Base-by-base conservation (phyloP, 371 early-diverging fungal species). In the Syncephalis plumigaleata region DNA sequence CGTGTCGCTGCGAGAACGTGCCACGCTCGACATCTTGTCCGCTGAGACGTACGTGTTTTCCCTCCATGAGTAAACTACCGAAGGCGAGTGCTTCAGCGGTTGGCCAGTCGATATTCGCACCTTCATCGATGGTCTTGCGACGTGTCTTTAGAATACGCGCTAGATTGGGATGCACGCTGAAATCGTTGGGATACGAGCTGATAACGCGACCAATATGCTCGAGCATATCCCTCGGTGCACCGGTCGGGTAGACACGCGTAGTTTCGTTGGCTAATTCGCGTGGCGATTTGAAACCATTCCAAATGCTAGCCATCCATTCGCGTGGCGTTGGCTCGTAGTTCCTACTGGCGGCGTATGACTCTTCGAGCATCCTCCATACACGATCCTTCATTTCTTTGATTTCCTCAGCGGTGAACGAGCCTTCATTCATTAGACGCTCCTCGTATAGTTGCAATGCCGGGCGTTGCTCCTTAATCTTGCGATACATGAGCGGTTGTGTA, bases 21-120 rank as follows among this genome's bases (percentile, higher is more conserved):
- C 97, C 94, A 65, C 97, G 87, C 63, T 91, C 97, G 36, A 90
- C 90, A 75, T 97, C 97, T 65, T 96, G 97, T 39, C 95, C 95
- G 48, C 84, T 79, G 16, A 91, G 63, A 23, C 95, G 84, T 44
- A 94, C 85, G 50, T 91, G 90, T 55, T 79, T 83, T 54, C 86
- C 83, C 59, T 94, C 92, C 18, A 78, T 54, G 51, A 94, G 71
- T 40, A 96, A 73, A 3, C 87, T 68, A 36, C 95, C 97, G 62
- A 90, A 90, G 8, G 97, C 89, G 61, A 96, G 70, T 17, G 84
- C 68, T 68, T 96, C 97, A 27, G 89, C 95, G n/a, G 95, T 87
- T 9, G 95, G 75, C 94, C 91, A 91, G 65, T 96, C 97, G 52
- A 93, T 81, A 55, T 76, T 80, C 50, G 70, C 59, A 37, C 84